These are phyloP conservation scores for Diaporthe citriasiana DNA, from an alignment of 2,329 filamentous ascomycete genomes.

Conservation along the genomic window DNA sequence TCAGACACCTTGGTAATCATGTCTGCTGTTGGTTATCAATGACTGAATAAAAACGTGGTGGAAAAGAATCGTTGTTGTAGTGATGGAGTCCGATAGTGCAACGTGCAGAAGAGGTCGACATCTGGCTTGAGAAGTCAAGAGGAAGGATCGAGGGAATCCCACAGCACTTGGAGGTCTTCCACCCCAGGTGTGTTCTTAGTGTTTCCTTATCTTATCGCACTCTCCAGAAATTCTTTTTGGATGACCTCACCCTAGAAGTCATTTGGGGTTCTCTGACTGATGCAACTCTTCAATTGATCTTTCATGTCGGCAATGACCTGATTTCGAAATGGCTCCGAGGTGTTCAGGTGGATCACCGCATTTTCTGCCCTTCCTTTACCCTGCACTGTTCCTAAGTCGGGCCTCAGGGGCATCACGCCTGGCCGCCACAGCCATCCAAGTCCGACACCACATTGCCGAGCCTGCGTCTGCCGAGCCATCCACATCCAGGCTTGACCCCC, in stretches of 20 bases:
- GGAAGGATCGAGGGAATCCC: background rate
- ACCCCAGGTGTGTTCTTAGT: slow-evolving; percentile 27
- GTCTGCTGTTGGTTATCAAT: background rate
- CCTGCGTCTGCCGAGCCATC: slow-evolving; percentile 48
- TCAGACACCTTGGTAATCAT: background rate
- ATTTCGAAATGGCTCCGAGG: slow-evolving; percentile 57
- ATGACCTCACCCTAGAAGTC: background rate
- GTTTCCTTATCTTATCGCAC: slow-evolving; percentile 39
- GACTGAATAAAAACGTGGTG: background rate
- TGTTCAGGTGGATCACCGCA: slow-evolving; percentile 55
- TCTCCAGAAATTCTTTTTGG: slow-evolving; percentile 35
- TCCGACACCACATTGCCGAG: slow-evolving; percentile 49
- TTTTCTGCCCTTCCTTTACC: slow-evolving; percentile 66
- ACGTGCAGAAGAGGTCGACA: background rate
- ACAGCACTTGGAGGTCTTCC: too few species aligned
- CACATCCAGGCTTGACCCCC: slow-evolving; percentile 79
- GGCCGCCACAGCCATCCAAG: slow-evolving; percentile 46
- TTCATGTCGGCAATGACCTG: slow-evolving; percentile 21
- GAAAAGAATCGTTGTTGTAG: background rate
- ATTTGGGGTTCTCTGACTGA: background rate
- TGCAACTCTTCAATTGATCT: slow-evolving; percentile 9
- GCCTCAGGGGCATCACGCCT: slow-evolving; percentile 46
- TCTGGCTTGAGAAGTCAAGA: background rate
- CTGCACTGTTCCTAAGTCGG: slow-evolving; percentile 56
- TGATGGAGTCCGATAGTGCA: background rate